Evolutionary conservation across 2,329 filamentous ascomycete species (phyloP), one percentile per base, ranked within the genome.

Genomic region (Leptographium lundbergii): DNA sequence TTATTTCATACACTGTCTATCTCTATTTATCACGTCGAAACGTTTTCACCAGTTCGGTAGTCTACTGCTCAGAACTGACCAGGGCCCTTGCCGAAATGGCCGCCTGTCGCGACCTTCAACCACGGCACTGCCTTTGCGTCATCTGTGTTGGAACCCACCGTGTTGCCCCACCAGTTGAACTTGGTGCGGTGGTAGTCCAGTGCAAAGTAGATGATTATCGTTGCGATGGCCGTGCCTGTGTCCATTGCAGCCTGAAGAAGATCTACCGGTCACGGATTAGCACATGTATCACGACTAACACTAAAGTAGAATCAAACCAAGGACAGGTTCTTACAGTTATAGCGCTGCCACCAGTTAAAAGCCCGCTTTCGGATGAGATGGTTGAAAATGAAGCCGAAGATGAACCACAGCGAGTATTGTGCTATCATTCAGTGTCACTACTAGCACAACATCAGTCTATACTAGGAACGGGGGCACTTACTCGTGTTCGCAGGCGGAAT

Each of bases 361-460:
- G 84, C 72, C 2, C 77, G 80, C 0, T 81, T 81, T 11, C 81
- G 82, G 0, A 81, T 71, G 57, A 82, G 73, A 60, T 83, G 84
- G 69, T 83, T 79, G 68, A 81, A 81, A 73, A 78, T 78, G 59
- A 74, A 72, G 77, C 78, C 81, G 62, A 79, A 74, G 3, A 61
- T 64, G 63, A 54, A 66, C 65, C 67, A 62, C 7, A 62, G 55
- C 29, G 57, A 59, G 51, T 61, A 61, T 51, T 61, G 60, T 6
- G 60, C 59, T 60, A 39, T 25, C 48, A 32, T 19, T n/a, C 10
- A 19, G 11, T 17, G 27, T 54, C 52, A 54, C 29, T n/a, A 54
- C 29, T 2, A n/a, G 19, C 22, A n/a, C 39, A 13, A n/a, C 10
- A 48, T 2, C 17, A n/a, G 42, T 4, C 19, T 22, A 19, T n/a